Conservation (phyloP, 1,139 yeast species). For the Entelexis sorbosivorans region DNA sequence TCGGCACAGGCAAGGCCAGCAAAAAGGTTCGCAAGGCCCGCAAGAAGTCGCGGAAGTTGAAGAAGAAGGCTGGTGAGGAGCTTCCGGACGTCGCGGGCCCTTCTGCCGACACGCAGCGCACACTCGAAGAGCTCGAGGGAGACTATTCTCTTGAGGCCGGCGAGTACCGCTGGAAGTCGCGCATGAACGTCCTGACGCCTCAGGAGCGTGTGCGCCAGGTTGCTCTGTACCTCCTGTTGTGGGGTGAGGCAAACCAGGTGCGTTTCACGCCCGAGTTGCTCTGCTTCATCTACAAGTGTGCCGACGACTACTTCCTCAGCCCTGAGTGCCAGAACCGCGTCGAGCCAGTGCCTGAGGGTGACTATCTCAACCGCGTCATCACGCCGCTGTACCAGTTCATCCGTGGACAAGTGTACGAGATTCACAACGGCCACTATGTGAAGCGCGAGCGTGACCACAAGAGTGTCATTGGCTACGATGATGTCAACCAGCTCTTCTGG, state of each 20-base stretch:
- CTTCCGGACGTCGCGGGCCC: slow-evolving; percentile 2
- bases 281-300: slow-evolving; percentile 89
- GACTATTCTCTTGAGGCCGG: slow-evolving; percentile 73
- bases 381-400: slow-evolving; percentile 86
- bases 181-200: slow-evolving; percentile 59
- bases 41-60: slow-evolving; percentile 45
- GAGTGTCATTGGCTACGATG: slow-evolving; percentile 91
- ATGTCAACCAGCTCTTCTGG: slow-evolving; percentile 97
- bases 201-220: slow-evolving; percentile 81
- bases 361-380: slow-evolving; percentile 78
- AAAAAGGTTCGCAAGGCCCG: slow-evolving; percentile 47
- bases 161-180: slow-evolving; percentile 71
- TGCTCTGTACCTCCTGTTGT: slow-evolving; percentile 75
- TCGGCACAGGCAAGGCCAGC: slow-evolving; percentile 54
- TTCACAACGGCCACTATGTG: slow-evolving; percentile 86
- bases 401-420: slow-evolving; percentile 91
- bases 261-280: slow-evolving; percentile 88
- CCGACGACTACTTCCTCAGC: slow-evolving; percentile 74
- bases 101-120: slow-evolving; percentile 37
- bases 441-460: slow-evolving; percentile 97
- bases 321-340: slow-evolving; percentile 78
- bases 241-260: slow-evolving; percentile 99
- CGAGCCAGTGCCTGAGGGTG: slow-evolving; percentile 86
- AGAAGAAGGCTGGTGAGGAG: slow-evolving; percentile 34
- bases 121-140: slow-evolving; percentile 74